These are phyloP conservation scores for Mucor indicus DNA, from an alignment of 371 early-diverging fungal genomes.

Conservation along the genomic window DNA sequence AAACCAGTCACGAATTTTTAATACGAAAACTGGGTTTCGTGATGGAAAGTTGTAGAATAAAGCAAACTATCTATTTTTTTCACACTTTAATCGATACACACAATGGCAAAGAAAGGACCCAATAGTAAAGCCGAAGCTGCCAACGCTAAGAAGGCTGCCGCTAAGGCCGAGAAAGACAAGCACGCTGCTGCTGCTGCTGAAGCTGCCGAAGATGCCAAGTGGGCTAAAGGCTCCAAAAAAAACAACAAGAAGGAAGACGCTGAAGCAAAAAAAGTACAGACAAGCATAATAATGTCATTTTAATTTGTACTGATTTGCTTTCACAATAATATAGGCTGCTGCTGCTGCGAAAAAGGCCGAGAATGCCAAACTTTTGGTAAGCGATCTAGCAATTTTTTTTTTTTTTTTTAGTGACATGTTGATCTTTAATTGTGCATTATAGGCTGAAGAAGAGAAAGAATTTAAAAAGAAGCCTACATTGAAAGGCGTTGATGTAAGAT, in stretches of 20 bases:
- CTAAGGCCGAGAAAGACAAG: constrained; percentile 59
- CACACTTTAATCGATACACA: not conserved
- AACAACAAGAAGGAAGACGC: constrained; percentile 68
- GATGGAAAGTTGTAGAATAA: too few species aligned
- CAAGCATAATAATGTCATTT: not conserved
- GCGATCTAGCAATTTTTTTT: not conserved
- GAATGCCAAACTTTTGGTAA: constrained; percentile 29
- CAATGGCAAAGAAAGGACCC: constrained; percentile 41
- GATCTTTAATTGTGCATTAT: too few species aligned
- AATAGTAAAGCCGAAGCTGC: constrained; percentile 59
- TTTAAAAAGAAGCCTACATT: constrained; percentile 32
- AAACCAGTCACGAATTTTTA: too few species aligned
- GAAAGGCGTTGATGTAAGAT: constrained; percentile 28
- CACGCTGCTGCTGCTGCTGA: constrained; percentile 56
- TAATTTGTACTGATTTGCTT: not conserved
- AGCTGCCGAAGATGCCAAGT: constrained; percentile 54
- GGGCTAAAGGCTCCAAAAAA: constrained; percentile 72
- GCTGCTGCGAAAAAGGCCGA: constrained; percentile 40
- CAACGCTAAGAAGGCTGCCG: constrained; percentile 70
- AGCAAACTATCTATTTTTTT: too few species aligned
- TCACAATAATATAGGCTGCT: constrained; percentile 26
- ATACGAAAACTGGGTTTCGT: too few species aligned
- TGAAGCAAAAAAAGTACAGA: constrained; percentile 56
- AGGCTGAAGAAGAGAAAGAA: constrained; percentile 48
- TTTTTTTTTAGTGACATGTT: too few species aligned